Percentiles rank a stretch among this genome's conserved stretches.
Conservation (phyloP, 805 yeast genomes). For the Nakazawaea anatomiae region DNA sequence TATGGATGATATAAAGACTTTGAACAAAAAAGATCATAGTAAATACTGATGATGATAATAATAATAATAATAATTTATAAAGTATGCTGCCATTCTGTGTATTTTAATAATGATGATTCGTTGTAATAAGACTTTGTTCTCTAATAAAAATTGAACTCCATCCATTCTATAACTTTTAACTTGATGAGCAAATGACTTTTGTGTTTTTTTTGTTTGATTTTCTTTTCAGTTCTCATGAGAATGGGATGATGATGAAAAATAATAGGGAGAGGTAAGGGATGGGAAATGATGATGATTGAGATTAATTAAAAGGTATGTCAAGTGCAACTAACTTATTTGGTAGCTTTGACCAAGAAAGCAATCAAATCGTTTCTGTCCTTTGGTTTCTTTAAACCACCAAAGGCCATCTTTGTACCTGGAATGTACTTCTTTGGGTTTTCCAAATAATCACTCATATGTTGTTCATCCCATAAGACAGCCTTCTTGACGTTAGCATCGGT, state of each 20-base stretch:
- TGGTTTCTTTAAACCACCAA: conserved; percentile 98
- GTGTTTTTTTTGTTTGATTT: no score
- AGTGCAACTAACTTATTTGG: conserved; percentile 29
- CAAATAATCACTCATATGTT: conserved; percentile 89
- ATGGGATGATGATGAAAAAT: no score
- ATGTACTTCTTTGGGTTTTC: conserved; percentile 99
- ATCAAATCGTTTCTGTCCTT: conserved; percentile 97
- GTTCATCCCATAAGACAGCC: conserved; percentile 83
- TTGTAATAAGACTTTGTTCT: not conserved
- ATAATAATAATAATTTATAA: not conserved
- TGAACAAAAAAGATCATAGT: not conserved
- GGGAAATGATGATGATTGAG: no score
- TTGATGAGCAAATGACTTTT: no score
- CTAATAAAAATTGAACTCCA: not conserved
- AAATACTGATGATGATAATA: not conserved
- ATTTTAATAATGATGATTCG: no score
- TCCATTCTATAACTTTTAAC: conserved; percentile 8
- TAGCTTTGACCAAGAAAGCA: conserved; percentile 66
- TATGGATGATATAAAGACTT: not conserved
- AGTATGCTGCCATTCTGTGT: not conserved
- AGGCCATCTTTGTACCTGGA: conserved; percentile 99
- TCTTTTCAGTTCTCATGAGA: no score
- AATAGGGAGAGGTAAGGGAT: no score
- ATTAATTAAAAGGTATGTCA: no score
- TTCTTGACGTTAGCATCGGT: conserved; percentile 98